Evolutionary conservation across 2,329 filamentous ascomycete species (phyloP).

Genomic region (Colletotrichum limetticola): DNA sequence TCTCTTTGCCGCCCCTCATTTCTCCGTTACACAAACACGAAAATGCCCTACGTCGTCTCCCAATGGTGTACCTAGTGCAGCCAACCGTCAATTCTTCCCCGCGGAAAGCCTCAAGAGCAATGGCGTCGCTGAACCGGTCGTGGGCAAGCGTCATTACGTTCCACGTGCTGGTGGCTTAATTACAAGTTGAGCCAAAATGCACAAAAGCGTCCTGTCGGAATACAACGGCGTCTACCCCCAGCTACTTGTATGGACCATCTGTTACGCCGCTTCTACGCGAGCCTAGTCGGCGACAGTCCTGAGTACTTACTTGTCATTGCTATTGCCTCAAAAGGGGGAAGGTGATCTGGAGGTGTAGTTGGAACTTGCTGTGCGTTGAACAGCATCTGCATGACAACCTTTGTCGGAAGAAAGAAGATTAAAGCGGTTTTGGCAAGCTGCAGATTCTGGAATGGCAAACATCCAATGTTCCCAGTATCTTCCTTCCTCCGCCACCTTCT

Average conservation of each 20-base stretch:
- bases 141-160: not conserved
- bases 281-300: not conserved
- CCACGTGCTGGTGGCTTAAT: not conserved
- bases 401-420: not conserved
- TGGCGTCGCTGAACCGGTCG: not conserved
- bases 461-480: slow-evolving; percentile 1
- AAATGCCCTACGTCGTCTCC: not conserved
- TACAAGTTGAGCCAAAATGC: not conserved
- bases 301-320: not conserved
- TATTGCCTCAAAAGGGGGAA: not conserved
- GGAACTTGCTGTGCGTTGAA: not conserved
- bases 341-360: not conserved
- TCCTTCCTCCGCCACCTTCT: not conserved
- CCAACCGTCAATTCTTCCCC: not conserved
- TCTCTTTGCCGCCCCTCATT: not conserved
- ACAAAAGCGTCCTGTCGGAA: not conserved
- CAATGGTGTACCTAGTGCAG: not conserved
- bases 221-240: not conserved
- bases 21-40: not conserved
- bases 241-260: slow-evolving; percentile 1
- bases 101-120: not conserved
- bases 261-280: not conserved
- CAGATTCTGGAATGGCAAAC: slow-evolving; percentile 6
- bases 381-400: not conserved
- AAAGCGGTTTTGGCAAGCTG: not conserved